phyloP scores from a whole-genome alignment of 2,329 filamentous ascomycete species.

The Fusarium nodosum region DNA sequence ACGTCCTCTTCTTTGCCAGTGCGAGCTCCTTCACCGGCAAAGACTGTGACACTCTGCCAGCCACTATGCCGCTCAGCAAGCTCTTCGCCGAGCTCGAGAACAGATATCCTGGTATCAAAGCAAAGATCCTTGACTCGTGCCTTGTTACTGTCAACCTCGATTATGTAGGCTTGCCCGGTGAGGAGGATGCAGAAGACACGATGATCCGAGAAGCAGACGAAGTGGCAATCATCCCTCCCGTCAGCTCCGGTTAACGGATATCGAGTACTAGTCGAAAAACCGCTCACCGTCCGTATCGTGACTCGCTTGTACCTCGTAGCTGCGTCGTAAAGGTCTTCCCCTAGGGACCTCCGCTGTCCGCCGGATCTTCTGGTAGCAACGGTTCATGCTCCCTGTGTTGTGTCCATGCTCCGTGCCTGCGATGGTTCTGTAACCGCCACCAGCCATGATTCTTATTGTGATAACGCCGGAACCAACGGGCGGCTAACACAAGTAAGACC shows the following conservation, averaged over 20 bases:
- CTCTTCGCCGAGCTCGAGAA: slow-evolving; percentile 78
- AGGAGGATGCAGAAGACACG: slow-evolving; percentile 56
- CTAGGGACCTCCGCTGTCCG: slow-evolving; percentile 13
- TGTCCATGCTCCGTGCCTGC: slow-evolving; percentile 30
- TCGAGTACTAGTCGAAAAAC: slow-evolving; percentile 33
- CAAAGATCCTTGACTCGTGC: slow-evolving; percentile 77
- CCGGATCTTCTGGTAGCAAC: slow-evolving; percentile 44
- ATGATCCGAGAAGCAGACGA: slow-evolving; percentile 81
- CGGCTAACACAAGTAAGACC: slow-evolving; percentile 40
- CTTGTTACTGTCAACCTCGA: slow-evolving; percentile 84
- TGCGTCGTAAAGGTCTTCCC: slow-evolving; percentile 5
- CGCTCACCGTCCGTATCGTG: slow-evolving; percentile 12
- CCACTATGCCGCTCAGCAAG: slow-evolving; percentile 72
- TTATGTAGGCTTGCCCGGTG: slow-evolving; percentile 78
- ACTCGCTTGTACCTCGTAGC: slow-evolving; percentile 24
- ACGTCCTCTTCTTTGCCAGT: slow-evolving; percentile 84
- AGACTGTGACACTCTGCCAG: slow-evolving; percentile 73
- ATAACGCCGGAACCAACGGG: slow-evolving; percentile 42
- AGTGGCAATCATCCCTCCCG: slow-evolving; percentile 88
- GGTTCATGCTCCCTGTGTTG: slow-evolving; percentile 52
- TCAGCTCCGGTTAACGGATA: slow-evolving; percentile 79
- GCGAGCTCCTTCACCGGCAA: slow-evolving; percentile 79
- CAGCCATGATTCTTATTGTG: slow-evolving; percentile 42
- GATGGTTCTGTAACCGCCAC: slow-evolving; percentile 28
- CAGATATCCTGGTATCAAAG: slow-evolving; percentile 76